Percentiles rank a stretch among this genome's conserved stretches.
Conservation (phyloP, 345 rosid genomes). For the Eucalyptus erythrocorys region DNA sequence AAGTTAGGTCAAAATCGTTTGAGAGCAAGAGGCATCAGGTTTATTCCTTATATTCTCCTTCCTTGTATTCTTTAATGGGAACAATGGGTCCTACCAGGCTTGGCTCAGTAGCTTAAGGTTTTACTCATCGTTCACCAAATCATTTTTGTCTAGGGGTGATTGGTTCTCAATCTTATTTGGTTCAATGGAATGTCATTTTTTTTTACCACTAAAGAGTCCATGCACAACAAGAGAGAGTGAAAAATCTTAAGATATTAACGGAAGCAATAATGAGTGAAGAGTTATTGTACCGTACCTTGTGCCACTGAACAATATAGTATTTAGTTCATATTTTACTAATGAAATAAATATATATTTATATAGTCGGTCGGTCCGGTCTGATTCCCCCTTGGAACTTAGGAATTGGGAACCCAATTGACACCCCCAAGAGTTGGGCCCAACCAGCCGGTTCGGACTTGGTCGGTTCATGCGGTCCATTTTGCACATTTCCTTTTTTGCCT, state of each 20-base stretch:
- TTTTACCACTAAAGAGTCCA: no score
- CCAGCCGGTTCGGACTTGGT: accelerated
- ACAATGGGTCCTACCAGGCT: neutral
- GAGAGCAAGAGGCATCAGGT: neutral
- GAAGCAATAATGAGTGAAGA: no score
- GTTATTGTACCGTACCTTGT: no score
- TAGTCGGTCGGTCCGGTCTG: accelerated
- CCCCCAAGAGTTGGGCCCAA: no score
- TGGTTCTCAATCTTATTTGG: no score
- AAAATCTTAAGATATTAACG: no score
- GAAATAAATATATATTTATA: no score
- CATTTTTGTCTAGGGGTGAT: neutral
- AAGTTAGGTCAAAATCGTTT: neutral
- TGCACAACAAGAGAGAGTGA: no score
- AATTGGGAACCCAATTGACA: accelerated
- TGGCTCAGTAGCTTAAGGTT: neutral
- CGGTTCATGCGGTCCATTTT: accelerated
- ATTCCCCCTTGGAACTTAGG: no score
- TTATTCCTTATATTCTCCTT: neutral
- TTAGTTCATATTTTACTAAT: no score
- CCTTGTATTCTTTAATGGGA: neutral
- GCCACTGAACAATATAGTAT: accelerated
- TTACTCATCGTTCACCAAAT: neutral
- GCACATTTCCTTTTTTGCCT: accelerated
- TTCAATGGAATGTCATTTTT: no score